phyloP scores from a whole-genome alignment of 805 yeast genomes.

The Kodamaea leandrae region DNA sequence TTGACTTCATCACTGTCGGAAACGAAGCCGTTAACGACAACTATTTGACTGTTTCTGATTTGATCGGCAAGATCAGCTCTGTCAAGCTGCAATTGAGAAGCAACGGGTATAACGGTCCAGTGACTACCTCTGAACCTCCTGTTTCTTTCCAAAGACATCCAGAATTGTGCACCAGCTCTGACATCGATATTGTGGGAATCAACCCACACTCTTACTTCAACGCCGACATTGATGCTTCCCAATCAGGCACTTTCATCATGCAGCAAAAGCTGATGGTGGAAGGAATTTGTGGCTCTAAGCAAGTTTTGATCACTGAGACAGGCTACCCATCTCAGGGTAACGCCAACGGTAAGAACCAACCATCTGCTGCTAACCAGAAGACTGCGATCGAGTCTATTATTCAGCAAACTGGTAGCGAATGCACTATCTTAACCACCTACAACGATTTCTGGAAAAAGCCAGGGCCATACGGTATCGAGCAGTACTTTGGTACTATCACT shows the following conservation, averaged over 20 bases:
- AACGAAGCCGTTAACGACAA: conserved; percentile 79
- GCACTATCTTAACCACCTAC: conserved; percentile 74
- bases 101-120: conserved; percentile 75
- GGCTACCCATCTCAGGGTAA: conserved; percentile 83
- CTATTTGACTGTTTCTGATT: conserved; percentile 57
- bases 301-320: conserved; percentile 73
- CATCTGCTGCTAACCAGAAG: conserved; percentile 65
- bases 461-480: conserved; percentile 83
- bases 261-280: conserved; percentile 59
- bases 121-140: conserved; percentile 93
- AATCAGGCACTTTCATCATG: conserved; percentile 68
- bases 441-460: conserved; percentile 86
- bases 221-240: conserved; percentile 52
- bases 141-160: conserved; percentile 63
- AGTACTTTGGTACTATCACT: conserved; percentile 70
- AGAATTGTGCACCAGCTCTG: conserved; percentile 63
- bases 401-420: conserved; percentile 53
- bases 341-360: conserved; percentile 71
- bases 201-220: conserved; percentile 89
- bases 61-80: conserved; percentile 59
- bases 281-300: conserved; percentile 52
- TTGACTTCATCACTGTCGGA: conserved; percentile 77
- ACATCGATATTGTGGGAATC: conserved; percentile 78
- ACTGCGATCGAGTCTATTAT: conserved; percentile 66
- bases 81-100: conserved; percentile 56